Conservation (phyloP, 768 basidiomycete genomes). For the Mycena chlorophos region DNA sequence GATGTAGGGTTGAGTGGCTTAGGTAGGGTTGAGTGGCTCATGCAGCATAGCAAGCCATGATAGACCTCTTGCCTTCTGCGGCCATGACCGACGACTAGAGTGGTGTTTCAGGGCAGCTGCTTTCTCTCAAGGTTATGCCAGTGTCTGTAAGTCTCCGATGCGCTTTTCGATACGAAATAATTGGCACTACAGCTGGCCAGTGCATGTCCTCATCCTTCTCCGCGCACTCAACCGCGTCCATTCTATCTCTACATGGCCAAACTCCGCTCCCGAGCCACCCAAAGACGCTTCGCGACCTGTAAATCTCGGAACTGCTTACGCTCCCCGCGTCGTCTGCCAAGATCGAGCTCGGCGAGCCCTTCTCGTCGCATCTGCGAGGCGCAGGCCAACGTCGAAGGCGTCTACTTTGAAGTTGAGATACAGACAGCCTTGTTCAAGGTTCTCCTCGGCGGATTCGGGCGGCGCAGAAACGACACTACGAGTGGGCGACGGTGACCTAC, state of each 20-base stretch:
- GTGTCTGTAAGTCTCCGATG: conserved; percentile 65
- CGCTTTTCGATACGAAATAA: background rate
- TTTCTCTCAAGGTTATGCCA: conserved; percentile 86
- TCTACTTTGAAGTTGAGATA: conserved; percentile 77
- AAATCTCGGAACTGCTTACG: conserved; percentile 75
- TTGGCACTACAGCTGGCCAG: conserved; percentile 56
- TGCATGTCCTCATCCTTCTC: conserved; percentile 82
- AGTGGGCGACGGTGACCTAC: conserved; percentile 59
- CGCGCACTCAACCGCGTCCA: conserved; percentile 74
- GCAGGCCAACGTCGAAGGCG: conserved; percentile 58
- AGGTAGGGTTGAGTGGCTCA: too few species aligned
- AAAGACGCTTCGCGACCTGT: conserved; percentile 80
- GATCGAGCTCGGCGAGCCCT: conserved; percentile 88
- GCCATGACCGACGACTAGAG: conserved; percentile 15
- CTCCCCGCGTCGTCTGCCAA: conserved; percentile 82
- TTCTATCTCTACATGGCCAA: conserved; percentile 74
- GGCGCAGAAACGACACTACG: conserved; percentile 48
- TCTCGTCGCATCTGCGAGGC: conserved; percentile 78
- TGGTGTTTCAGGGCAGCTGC: conserved; percentile 62
- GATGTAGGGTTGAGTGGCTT: too few species aligned
- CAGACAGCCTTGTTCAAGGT: conserved; percentile 75
- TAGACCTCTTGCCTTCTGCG: background rate
- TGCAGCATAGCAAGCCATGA: background rate
- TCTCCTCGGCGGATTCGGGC: conserved; percentile 62
- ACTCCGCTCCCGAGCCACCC: conserved; percentile 72